Percentiles rank a stretch among this genome's conserved stretches.
These are phyloP conservation scores for Trichomonas tenax DNA, from an alignment of 208 protist genomes.

Conservation along the genomic window DNA sequence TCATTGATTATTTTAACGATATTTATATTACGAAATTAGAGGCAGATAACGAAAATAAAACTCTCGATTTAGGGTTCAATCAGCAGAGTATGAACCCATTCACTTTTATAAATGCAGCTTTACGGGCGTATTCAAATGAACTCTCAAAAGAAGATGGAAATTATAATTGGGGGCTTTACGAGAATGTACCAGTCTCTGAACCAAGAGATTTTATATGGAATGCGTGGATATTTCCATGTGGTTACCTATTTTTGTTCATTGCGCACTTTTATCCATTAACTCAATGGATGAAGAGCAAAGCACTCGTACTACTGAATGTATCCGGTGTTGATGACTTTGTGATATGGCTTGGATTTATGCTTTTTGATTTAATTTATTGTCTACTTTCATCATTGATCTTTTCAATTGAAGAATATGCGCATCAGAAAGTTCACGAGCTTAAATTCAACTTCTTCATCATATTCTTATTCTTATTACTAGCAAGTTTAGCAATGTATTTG, in stretches of 20 bases:
- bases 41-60: background rate
- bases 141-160: background rate
- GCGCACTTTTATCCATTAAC: background rate
- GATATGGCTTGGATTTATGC: background rate
- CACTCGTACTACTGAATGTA: background rate
- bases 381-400: background rate
- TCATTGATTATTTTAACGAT: no score
- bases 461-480: background rate
- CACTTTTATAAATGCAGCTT: background rate
- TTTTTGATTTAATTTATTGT: background rate
- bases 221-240: background rate
- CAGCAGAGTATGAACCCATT: background rate
- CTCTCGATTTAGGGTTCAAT: background rate
- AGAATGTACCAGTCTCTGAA: background rate
- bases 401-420: background rate
- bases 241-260: background rate
- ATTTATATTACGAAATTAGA: no score
- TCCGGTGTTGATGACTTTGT: background rate
- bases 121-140: background rate
- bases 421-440: background rate
- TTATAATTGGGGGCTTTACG: background rate
- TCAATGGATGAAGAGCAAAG: background rate
- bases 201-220: background rate
- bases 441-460: background rate
- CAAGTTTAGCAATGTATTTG: background rate